Evolutionary conservation across 768 basidiomycete species (phyloP), one percentile per base, ranked within the genome.

Genomic region (Tricholoma saponaceum): DNA sequence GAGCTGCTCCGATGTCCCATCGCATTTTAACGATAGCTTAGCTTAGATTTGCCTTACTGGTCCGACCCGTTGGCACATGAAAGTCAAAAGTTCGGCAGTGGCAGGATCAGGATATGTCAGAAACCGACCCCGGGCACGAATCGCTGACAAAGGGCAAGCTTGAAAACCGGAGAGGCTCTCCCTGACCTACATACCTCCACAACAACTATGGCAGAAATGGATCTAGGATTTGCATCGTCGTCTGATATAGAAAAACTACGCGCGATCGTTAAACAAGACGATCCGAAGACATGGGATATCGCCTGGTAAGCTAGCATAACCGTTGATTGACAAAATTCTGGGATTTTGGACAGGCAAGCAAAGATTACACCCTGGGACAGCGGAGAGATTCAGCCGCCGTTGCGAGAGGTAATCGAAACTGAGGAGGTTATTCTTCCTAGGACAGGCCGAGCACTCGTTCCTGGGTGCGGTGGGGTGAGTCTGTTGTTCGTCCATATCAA

Each of bases 331-430:
- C 43, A 13, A n/a, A 22, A 10, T 1, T 50, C 16, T 25, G 5
- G 13, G 25, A 18, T 1, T 33, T n/a, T 14, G 18, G 22, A 13
- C 59, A 82, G 84, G 83, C 71, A 79, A 63, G 61, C 68, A 0
- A 71, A 74, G 0, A 55, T 82, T 1, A 87, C 84, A 0, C 87
- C 88, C 0, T 90, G 88, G 87, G 87, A 89, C 60, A 65, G 66
- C 5, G 80, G 83, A 4, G 65, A 70, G 3, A 62, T 73, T 3
- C 86, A 88, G 60, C 84, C 82, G 6, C 76, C 85, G 0, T 70
- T 88, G 58, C 69, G 66, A 25, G 80, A 84, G 50, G 68, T 84
- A 0, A 64, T 87, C 16, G 71, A 79, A 50, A 76, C 77, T 2
- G 71, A 71, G 14, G 67, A 72, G 25, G 62, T 84, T 6, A 66